Evolutionary conservation across 2,329 filamentous ascomycete genomes (phyloP), one percentile per base, ranked within the genome.

Genomic region (Mariannaea sp.): DNA sequence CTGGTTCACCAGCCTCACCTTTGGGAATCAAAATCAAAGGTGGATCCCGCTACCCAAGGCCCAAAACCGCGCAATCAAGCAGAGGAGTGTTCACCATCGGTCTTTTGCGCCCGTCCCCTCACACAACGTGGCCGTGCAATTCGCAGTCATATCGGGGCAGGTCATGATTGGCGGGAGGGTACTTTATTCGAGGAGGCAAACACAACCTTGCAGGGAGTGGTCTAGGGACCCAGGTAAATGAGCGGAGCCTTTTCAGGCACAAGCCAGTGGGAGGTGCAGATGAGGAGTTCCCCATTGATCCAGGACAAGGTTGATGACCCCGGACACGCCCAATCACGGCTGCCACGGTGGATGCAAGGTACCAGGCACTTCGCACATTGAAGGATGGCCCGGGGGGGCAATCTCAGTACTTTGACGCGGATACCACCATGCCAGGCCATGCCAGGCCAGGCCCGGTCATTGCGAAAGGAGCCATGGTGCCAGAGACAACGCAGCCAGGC

Each of bases 261-360:
- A 59, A 49, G 30, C 64, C 64, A 66, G 54, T 65, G 36, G 64
- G 57, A 61, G 53, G 22, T 57, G 57, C 62, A 66, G 64, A 30
- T 44, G 48, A 29, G 44, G 46, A 47, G 49, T 50, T 17, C 52
- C 41, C 55, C 42, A 45, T 46, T 48, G 63, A 65, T 64, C 53
- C 60, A 55, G 49, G 51, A 39, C 60, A 49, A 45, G 64, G 56
- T 43, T 58, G 27, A 10, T 32, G 33, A 43, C 30, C 55, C 46
- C 24, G 3, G 20, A 33, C 36, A 33, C 43, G 45, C 30, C 64
- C 64, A 66, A 66, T 66, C 60, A 66, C 19, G 36, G 40, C 24
- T 14, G 22, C 16, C 20, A 35, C 22, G 40, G 38, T 48, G 54
- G 52, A 58, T 58, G 61, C 60, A 66, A 60, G 64, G 60, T 60